These are phyloP conservation scores for Microthlaspi erraticum DNA, from an alignment of 345 rosid species.

Conservation along the genomic window DNA sequence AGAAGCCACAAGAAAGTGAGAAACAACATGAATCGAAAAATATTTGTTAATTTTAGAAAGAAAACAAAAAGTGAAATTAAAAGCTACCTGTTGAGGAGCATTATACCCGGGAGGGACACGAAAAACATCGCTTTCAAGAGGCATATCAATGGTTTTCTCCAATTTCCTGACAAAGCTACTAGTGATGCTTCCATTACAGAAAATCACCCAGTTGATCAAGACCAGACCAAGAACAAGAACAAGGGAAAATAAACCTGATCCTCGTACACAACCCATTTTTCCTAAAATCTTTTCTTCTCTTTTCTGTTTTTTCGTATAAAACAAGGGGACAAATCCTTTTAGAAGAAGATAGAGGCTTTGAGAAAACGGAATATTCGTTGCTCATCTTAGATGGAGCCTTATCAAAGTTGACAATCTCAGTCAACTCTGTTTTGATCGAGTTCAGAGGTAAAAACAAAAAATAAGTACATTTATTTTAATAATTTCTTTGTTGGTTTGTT, in stretches of 20 bases:
- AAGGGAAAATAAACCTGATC: constrained; percentile 10
- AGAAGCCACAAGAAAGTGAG: too few relatives aligned
- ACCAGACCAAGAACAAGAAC: constrained; percentile 48
- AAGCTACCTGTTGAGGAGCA: constrained; percentile 88
- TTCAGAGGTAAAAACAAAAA: neutral
- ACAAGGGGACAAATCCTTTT: neutral
- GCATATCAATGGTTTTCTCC: constrained; percentile 68
- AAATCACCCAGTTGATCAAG: constrained; percentile 44
- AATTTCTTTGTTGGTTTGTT: neutral
- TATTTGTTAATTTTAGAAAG: too few relatives aligned
- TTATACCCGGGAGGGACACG: constrained; percentile 69
- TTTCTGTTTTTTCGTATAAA: neutral
- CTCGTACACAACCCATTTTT: constrained; percentile 25
- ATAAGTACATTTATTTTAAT: neutral
- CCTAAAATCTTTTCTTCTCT: neutral
- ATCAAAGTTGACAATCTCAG: too few relatives aligned
- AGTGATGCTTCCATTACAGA: constrained; percentile 74
- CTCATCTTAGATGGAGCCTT: neutral
- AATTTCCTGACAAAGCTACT: constrained; percentile 62
- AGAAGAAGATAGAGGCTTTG: neutral
- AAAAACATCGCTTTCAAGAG: constrained; percentile 81
- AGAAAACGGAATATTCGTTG: constrained; percentile 2
- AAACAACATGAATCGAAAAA: too few relatives aligned
- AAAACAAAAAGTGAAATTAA: constrained; percentile 5
- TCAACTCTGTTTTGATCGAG: constrained; percentile 15